A percentile compares a stretch with the other conserved stretches of the same genome.
phyloP scores from a whole-genome alignment of 139 green algal species.

The Ulvella scutata region DNA sequence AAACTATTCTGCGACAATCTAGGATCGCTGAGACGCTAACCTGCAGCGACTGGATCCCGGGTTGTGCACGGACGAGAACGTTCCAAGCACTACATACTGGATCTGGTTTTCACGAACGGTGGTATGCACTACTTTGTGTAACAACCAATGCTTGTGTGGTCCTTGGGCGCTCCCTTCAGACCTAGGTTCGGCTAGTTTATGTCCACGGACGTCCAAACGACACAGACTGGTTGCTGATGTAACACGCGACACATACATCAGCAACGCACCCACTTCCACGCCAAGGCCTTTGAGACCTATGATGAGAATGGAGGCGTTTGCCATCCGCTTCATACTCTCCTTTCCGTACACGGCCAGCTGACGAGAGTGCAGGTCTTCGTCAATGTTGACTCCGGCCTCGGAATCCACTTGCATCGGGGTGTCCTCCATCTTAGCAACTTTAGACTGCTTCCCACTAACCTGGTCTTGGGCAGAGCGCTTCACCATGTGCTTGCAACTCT shows the following conservation, averaged over 20 bases:
- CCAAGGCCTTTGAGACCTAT: slow-evolving; percentile 72
- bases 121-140: no score
- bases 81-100: no score
- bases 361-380: slow-evolving; percentile 92
- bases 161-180: background rate
- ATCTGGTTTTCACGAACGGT: no score
- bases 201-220: background rate
- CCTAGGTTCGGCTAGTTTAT: background rate
- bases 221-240: no score
- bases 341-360: slow-evolving; percentile 96
- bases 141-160: no score
- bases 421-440: slow-evolving; percentile 7
- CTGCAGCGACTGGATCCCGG: no score
- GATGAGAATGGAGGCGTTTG: slow-evolving; percentile 66
- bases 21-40: no score
- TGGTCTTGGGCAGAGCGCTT: background rate
- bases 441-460: background rate
- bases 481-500: background rate
- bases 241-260: no score
- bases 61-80: no score
- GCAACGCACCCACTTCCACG: slow-evolving; percentile 66
- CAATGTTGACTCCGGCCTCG: slow-evolving; percentile 37
- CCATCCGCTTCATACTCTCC: slow-evolving; percentile 83
- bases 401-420: slow-evolving; percentile 4
- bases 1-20: no score